Conservation (phyloP, 805 yeast genomes). For the Schizosaccharomyces lindneri region DNA sequence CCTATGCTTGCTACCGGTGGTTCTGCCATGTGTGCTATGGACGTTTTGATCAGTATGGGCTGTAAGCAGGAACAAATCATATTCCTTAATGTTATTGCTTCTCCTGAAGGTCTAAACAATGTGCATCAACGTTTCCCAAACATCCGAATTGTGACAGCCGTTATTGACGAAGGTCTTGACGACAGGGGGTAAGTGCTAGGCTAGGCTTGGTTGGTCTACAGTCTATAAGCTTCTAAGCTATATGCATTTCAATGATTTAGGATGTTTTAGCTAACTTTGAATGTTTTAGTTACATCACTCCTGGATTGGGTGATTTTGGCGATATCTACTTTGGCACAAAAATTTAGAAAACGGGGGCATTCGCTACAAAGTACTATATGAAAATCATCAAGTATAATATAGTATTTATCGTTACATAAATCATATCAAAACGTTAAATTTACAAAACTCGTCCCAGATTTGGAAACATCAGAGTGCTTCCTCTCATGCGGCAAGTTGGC, state of each 20-base stretch:
- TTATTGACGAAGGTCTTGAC: conserved; percentile 38
- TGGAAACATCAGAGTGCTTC: too few species aligned
- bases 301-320: conserved; percentile 2
- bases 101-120: conserved; percentile 76
- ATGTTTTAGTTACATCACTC: background rate
- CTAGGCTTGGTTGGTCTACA: background rate
- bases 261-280: background rate
- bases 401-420: too few species aligned
- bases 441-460: too few species aligned
- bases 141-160: conserved; percentile 79
- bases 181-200: background rate
- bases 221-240: background rate
- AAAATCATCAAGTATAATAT: too few species aligned
- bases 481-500: too few species aligned
- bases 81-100: conserved; percentile 73
- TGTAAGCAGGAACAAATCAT: conserved; percentile 69
- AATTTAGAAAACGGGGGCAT: background rate
- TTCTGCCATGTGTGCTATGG: conserved; percentile 90
- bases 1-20: conserved; percentile 99
- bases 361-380: too few species aligned
- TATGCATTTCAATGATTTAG: background rate
- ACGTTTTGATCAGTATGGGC: conserved; percentile 65
- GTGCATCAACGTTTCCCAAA: conserved; percentile 61
- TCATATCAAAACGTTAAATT: too few species aligned
- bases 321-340: conserved; percentile 1